A percentile compares a stretch with the other conserved stretches of the same genome.
phyloP scores from a whole-genome alignment of 345 rosid species.

The Murraya koenigii region DNA sequence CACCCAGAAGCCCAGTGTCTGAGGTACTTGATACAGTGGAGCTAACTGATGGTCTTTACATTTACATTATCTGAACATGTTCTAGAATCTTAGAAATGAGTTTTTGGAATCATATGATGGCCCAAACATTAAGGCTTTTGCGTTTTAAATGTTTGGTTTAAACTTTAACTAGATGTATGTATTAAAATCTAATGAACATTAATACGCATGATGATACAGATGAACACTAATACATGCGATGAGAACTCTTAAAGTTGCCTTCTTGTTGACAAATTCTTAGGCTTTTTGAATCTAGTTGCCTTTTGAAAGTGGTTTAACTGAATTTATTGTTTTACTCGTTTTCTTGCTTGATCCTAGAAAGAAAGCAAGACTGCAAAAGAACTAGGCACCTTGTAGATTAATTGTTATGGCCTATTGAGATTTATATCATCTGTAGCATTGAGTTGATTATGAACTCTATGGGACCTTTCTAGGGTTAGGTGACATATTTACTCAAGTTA shows the following conservation, averaged over 20 bases:
- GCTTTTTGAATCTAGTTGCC: background rate
- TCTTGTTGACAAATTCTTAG: background rate
- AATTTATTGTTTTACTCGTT: background rate
- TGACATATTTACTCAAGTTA: conserved; percentile 30
- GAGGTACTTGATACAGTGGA: conserved; percentile 51
- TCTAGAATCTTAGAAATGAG: background rate
- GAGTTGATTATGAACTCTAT: conserved; percentile 11
- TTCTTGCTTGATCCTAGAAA: background rate
- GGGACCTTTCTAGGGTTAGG: conserved; percentile 20
- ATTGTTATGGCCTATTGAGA: conserved; percentile 4
- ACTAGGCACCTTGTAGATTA: background rate
- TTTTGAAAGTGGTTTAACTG: background rate
- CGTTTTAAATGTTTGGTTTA: background rate
- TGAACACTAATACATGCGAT: background rate
- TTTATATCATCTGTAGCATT: conserved; percentile 7
- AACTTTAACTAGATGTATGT: background rate
- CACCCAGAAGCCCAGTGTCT: conserved; percentile 70
- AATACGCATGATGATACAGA: background rate
- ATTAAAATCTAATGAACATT: background rate
- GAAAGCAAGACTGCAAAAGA: background rate
- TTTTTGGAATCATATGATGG: background rate
- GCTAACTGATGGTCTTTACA: background rate
- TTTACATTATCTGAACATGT: background rate
- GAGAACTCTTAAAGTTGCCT: background rate
- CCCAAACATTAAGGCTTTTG: background rate